These are phyloP conservation scores for Metarhizium humberi DNA, from an alignment of 2,329 filamentous ascomycete genomes.

Conservation along the genomic window DNA sequence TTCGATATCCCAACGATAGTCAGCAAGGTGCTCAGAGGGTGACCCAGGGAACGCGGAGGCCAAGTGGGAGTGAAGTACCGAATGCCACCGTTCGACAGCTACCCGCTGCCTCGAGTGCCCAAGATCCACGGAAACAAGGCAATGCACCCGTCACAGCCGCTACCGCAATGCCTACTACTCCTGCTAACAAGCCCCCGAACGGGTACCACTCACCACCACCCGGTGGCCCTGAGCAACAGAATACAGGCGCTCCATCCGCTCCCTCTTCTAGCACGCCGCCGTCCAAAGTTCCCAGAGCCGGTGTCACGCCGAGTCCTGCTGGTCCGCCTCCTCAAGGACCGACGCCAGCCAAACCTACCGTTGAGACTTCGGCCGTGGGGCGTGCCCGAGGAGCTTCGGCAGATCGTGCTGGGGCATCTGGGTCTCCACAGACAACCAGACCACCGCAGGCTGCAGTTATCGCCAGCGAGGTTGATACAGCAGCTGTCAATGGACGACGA, in stretches of 20 bases:
- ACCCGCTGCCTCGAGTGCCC: slow-evolving; percentile 18
- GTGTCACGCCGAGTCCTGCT: slow-evolving; percentile 24
- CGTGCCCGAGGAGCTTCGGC: slow-evolving; percentile 40
- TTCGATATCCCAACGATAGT: slow-evolving; percentile 82
- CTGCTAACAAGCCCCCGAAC: slow-evolving; percentile 29
- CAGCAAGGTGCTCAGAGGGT: slow-evolving; percentile 27
- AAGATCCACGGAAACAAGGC: slow-evolving; percentile 3
- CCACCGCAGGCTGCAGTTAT: slow-evolving; percentile 20
- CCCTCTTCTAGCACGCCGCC: slow-evolving; percentile 16
- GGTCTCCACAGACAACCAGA: slow-evolving; percentile 24
- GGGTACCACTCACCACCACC: slow-evolving; percentile 30
- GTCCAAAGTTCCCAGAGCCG: slow-evolving; percentile 26
- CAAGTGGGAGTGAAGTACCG: slow-evolving; percentile 29
- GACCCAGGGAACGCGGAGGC: slow-evolving; percentile 29
- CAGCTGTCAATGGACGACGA: slow-evolving; percentile 49
- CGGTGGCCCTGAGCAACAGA: slow-evolving; percentile 28
- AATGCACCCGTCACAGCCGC: not conserved
- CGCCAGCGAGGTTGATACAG: slow-evolving; percentile 40
- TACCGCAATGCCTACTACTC: slow-evolving; percentile 4
- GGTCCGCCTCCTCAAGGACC: slow-evolving; percentile 48
- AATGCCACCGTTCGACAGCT: slow-evolving; percentile 22
- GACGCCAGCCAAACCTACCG: slow-evolving; percentile 36
- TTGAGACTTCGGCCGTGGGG: slow-evolving; percentile 29
- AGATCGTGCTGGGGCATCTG: slow-evolving; percentile 30
- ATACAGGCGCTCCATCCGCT: slow-evolving; percentile 14